Evolutionary conservation across 2,329 filamentous ascomycete species (phyloP), one percentile per base, ranked within the genome.

Genomic region (Fusarium sp.): DNA sequence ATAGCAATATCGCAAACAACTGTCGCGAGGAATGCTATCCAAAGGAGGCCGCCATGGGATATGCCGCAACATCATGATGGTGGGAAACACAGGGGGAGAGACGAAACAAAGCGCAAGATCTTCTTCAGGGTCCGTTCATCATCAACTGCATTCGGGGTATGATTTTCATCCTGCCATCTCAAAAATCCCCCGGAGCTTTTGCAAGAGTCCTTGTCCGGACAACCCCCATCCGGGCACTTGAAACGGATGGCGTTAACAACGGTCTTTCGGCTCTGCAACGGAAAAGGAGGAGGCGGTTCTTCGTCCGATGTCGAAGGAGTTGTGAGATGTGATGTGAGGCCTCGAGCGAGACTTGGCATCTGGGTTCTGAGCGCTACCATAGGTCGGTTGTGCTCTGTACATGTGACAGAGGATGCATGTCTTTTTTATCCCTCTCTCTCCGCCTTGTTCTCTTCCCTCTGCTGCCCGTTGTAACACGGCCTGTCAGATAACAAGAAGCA

Each of bases 71-170:
- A 52, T 11, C 27, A 52, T 17, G 47, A 66, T 67, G 70, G 52
- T 38, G 37, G 45, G 35, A 25, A 47, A 35, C 58, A 15, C 27
- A 33, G 58, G 37, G 22, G 35, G 17, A 6, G 22, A 7, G 35
- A 45, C 57, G 37, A 58, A 57, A 20, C 47, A 57, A 63, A 63
- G 47, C 56, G 68, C 14, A 20, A 65, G 14, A 59, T 61, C 32
- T 40, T 35, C 45, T 30, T 47, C 27, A 65, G 50, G 35, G 40
- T 60, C 61, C 38, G 60, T 70, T 52, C 25, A 47, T 30, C 35
- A 40, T 71, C 27, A 52, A 62, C 67, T 54, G 35, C 54, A 65
- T 47, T 33, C 12, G 56, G 66, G 45, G 38, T 38, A 30, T n/a
- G 69, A 58, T 71, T 61, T 38, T 35, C 52, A 40, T 32, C 30